phyloP scores from a whole-genome alignment of 305 asterid species.

The Solanum hybrid region DNA sequence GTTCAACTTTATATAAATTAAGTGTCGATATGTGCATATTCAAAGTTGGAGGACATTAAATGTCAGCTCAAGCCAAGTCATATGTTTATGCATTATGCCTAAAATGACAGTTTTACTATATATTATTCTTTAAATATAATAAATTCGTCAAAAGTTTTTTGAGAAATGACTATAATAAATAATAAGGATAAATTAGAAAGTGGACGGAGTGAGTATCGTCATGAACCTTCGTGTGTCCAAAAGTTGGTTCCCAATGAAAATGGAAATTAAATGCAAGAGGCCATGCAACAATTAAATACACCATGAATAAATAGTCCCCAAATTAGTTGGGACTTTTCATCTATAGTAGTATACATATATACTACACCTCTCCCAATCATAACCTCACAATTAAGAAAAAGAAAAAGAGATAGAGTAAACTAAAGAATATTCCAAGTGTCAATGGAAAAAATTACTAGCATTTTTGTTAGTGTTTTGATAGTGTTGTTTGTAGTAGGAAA shows the following conservation, averaged over 20 bases:
- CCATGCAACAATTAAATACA: neutral
- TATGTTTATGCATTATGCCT: neutral
- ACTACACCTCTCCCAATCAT: neutral
- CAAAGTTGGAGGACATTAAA: neutral
- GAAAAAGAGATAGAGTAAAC: neutral
- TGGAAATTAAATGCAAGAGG: neutral
- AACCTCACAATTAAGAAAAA: neutral
- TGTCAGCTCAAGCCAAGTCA: neutral
- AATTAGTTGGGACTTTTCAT: slow-evolving; percentile 2
- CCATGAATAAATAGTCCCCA: neutral
- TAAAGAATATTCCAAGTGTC: neutral
- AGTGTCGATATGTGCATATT: fast-evolving
- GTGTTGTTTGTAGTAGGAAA: neutral
- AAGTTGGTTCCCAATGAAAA: neutral
- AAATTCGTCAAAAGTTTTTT: too few species aligned
- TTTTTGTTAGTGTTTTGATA: neutral
- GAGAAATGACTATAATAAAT: neutral
- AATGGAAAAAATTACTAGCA: neutral
- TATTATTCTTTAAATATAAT: too few species aligned
- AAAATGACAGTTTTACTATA: neutral
- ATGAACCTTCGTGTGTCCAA: neutral
- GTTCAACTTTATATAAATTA: neutral
- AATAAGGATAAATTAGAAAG: too few species aligned
- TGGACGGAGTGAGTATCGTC: neutral
- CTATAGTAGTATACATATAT: neutral